Evolutionary conservation across 352 stramenopile species (phyloP).

Genomic region (Phytophthora ohioensis): DNA sequence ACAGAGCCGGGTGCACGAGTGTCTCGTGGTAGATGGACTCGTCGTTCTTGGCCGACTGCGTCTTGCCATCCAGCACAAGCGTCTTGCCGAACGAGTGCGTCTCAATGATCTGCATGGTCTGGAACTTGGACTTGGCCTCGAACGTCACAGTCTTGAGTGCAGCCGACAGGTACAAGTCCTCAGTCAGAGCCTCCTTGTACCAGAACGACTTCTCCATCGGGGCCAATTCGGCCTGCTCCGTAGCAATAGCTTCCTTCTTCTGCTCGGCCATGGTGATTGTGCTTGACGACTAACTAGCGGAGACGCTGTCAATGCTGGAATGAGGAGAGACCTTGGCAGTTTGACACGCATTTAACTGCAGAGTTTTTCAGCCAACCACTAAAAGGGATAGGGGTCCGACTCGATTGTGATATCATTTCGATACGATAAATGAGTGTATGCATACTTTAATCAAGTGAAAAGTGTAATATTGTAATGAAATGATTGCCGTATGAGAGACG

Average conservation of each 20-base stretch:
- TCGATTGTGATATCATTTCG: slow-evolving; percentile 9
- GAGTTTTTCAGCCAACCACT: slow-evolving; percentile 18
- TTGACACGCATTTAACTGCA: slow-evolving; percentile 18
- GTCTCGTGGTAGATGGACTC: slow-evolving; percentile 96
- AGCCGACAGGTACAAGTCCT: slow-evolving; percentile 91
- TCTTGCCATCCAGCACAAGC: slow-evolving; percentile 96
- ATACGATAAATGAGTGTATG: background rate
- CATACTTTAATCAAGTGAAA: slow-evolving; percentile 10
- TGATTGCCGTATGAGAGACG: slow-evolving; percentile 2
- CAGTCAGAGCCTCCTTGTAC: slow-evolving; percentile 91
- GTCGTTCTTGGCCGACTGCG: slow-evolving; percentile 93
- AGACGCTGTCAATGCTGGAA: slow-evolving; percentile 10
- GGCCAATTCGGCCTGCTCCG: slow-evolving; percentile 46
- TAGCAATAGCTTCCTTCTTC: slow-evolving; percentile 58
- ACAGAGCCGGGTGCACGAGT: slow-evolving; percentile 94
- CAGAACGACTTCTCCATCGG: slow-evolving; percentile 77
- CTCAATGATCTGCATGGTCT: slow-evolving; percentile 95
- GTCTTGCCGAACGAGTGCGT: slow-evolving; percentile 94
- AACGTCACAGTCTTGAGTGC: slow-evolving; percentile 91
- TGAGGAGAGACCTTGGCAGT: background rate
- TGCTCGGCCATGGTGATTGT: slow-evolving; percentile 34
- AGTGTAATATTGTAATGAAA: background rate
- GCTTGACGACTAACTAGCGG: background rate
- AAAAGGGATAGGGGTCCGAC: slow-evolving; percentile 9
- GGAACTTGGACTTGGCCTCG: slow-evolving; percentile 90